Base-by-base conservation (phyloP, 2,329 filamentous ascomycete genomes). In the Fusarium austroafricanum region DNA sequence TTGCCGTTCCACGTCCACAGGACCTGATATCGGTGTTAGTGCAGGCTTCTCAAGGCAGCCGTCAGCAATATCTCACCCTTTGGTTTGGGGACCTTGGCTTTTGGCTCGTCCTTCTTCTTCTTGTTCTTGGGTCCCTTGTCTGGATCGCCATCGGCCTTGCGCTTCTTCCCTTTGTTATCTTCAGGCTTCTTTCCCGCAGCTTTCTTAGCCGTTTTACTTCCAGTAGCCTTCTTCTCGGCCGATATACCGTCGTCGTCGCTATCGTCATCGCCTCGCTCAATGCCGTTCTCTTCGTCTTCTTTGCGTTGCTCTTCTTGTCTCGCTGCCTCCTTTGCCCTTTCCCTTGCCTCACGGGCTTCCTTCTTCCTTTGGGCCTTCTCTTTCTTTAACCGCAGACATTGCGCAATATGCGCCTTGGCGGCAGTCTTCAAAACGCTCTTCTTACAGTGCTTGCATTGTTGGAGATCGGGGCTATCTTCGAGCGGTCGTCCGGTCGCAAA, bases 41-140 rank as follows among this genome's bases (percentile, higher is more conserved):
- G 63, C 26, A 62, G 49, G 47, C 58, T 51, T 37, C 47, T 31
- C 10, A 37, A 23, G 7, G 31, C 21, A 33, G 6, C 12, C 14
- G 26, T 10, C 21, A 17, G 15, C 10, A 18, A 15, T 26, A 20
- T 18, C 63, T 58, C 80, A 89, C 87, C 93, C 83, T 96, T 97
- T 0, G 92, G 91, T 75, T 97, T 97, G 0, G 92, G 87, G 2
- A 87, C 84, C 79, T 96, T 97, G 20, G 90, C 85, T 77, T 96
- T 96, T 2, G 90, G 90, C 75, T 97, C 93, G 66, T 97, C 93
- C 81, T 97, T 97, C 83, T 97, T 97, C 83, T 97, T 97, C 83
- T 97, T 97, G 69, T 90, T 88, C 79, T 95, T 96, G 1, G 92
- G 91, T 17, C 87, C 91, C 81, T 96, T 96, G 53, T 93, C 91